phyloP scores from a whole-genome alignment of 208 protist genomes.

The Leishmania mexicana region DNA sequence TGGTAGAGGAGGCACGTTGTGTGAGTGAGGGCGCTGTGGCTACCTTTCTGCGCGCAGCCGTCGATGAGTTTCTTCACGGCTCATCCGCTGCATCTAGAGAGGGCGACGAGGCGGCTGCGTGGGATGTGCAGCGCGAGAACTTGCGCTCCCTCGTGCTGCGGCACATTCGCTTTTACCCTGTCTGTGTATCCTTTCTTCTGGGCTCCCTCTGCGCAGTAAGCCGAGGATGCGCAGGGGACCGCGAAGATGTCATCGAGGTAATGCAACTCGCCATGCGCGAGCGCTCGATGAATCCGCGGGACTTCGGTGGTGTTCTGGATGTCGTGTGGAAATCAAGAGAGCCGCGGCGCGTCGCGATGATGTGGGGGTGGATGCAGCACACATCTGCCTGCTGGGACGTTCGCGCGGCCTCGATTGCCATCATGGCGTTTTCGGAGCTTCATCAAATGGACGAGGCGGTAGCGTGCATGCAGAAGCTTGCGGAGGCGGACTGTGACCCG shows the following conservation, averaged over 20 bases:
- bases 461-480: conserved; percentile 61
- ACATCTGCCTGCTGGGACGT: conserved; percentile 79
- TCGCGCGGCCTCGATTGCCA: conserved; percentile 51
- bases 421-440: conserved; percentile 52
- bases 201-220: conserved; percentile 55
- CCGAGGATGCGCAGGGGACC: conserved; percentile 16
- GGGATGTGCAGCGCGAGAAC: conserved; percentile 18
- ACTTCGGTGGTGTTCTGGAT: conserved; percentile 54
- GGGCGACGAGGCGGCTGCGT: background rate
- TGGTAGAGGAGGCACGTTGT: conserved; percentile 35
- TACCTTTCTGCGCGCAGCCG: conserved; percentile 38
- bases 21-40: conserved; percentile 24
- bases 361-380: conserved; percentile 88
- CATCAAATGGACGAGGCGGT: conserved; percentile 54
- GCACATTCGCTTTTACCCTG: conserved; percentile 49
- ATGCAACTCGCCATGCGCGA: conserved; percentile 48
- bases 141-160: conserved; percentile 44
- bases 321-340: conserved; percentile 40
- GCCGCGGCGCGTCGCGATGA: conserved; percentile 31
- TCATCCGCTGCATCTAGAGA: background rate
- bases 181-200: conserved; percentile 43
- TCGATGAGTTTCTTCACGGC: conserved; percentile 6
- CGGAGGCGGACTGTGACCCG: conserved; percentile 53
- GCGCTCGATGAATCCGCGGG: conserved; percentile 54
- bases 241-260: conserved; percentile 43